Evolutionary conservation across 306 rosid species (phyloP), one percentile per base, ranked within the genome.

Genomic region (Trichosanthes cucumerina): DNA sequence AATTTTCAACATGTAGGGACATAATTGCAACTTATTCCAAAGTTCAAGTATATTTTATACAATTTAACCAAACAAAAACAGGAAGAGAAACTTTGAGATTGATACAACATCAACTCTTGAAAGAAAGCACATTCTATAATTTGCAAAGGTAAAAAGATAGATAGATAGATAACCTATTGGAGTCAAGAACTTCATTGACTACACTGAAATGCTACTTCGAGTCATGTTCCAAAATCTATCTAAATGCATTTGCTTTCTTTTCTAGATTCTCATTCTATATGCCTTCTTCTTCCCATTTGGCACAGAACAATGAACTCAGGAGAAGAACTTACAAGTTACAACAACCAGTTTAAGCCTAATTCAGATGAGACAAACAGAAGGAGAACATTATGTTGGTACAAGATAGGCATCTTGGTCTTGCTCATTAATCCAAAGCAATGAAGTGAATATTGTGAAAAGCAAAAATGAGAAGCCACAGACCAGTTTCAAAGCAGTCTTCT

Each of bases 351-450:
- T 18, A 24, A 74, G 4, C 75, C 46, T 2, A n/a, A n/a, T 38
- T 16, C 18, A 39, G 44, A 0, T n/a, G 75, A 68, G 23, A 24
- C 50, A 65, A 3, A 57, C 15, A 57, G 7, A 38, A 9, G 4
- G 24, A 74, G 44, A 74, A 74, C 41, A 60, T 83, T 86, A 93
- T 66, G 96, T 91, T 2, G 97, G 98, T 7, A 90, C 92, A 16
- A 91, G 97, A 86, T 74, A 50, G 24, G 78, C 81, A 33, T 81
- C 85, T 41, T 89, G 92, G 21, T 88, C 89, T 28, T 85, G 91
- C 77, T 82, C 88, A 47, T 71, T 87, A 81, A 86, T 84, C 98
- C 87, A 86, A 18, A 91, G 74, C 14, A 89, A 78, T 33, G 88
- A 86, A 58, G 88, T 73, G 72, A 78, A 83, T 54, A 86, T 79